Evolutionary conservation across 257 asterid species (phyloP).

Genomic region (Echium plantagineum): DNA sequence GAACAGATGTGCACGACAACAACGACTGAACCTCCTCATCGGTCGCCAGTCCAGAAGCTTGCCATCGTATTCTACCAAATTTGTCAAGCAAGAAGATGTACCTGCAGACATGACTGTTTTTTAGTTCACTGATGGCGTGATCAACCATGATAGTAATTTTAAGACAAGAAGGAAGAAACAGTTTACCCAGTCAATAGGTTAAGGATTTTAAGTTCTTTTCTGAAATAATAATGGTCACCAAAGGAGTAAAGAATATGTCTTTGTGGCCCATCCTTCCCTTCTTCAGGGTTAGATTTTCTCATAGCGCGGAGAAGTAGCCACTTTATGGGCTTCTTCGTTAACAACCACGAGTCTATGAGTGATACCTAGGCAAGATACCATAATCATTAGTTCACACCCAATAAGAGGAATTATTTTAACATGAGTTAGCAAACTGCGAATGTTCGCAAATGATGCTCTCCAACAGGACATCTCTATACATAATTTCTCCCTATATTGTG

Average conservation of each 20-base stretch:
- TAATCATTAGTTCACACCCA: constrained; percentile 1
- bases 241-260: constrained; percentile 56
- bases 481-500: too few relatives aligned
- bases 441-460: not conserved
- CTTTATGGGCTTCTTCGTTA: constrained; percentile 48
- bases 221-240: constrained; percentile 79
- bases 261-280: constrained; percentile 31
- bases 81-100: constrained; percentile 72
- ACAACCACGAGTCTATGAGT: constrained; percentile 76
- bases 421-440: not conserved
- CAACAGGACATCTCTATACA: not conserved
- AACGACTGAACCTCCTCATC: constrained; percentile 72
- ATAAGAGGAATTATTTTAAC: not conserved
- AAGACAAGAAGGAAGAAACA: constrained; percentile 4
- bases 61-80: constrained; percentile 87
- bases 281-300: constrained; percentile 54
- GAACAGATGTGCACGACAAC: constrained; percentile 49
- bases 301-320: constrained; percentile 61
- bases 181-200: constrained; percentile 81
- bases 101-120: constrained; percentile 24
- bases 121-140: constrained; percentile 1
- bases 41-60: constrained; percentile 69
- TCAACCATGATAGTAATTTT: not conserved
- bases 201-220: constrained; percentile 79
- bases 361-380: constrained; percentile 43